Conservation (phyloP, 176 grass and related monocot species). For the Paspalum notatum region DNA sequence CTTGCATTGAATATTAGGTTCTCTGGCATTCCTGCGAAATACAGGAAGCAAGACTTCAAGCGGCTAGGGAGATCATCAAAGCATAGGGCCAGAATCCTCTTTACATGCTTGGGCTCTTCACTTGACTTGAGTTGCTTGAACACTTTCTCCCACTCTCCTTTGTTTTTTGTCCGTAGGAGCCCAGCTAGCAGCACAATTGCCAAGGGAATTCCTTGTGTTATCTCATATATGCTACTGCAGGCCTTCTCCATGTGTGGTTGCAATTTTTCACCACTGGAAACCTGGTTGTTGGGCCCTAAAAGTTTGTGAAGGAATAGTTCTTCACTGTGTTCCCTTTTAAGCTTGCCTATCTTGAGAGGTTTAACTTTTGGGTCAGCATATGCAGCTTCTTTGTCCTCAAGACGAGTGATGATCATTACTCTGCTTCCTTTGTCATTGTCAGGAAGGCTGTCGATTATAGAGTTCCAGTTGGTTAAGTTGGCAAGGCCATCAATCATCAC, state of each 20-base stretch:
- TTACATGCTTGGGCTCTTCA: neutral
- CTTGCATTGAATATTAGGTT: neutral
- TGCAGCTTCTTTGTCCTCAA: conserved; percentile 31
- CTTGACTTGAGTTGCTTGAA: neutral
- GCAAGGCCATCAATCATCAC: conserved; percentile 36
- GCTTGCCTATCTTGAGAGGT: neutral
- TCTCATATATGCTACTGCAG: neutral
- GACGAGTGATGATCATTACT: conserved; percentile 3
- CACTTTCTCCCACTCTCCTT: conserved; percentile 1
- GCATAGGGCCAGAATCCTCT: conserved; percentile 6
- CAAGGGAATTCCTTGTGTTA: conserved; percentile 44
- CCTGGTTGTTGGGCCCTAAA: neutral
- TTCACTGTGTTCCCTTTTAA: neutral
- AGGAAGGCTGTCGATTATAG: conserved; percentile 30
- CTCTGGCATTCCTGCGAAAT: conserved; percentile 3
- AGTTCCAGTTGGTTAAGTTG: conserved; percentile 19
- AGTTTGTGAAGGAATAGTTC: neutral
- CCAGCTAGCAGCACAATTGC: conserved; percentile 45
- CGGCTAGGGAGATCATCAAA: conserved; percentile 37
- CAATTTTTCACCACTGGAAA: neutral
- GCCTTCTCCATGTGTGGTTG: neutral
- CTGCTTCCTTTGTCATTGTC: neutral
- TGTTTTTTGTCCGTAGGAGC: conserved; percentile 27
- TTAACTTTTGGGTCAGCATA: neutral
- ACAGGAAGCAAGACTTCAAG: neutral